Base-by-base conservation (phyloP, 768 basidiomycete genomes). In the Rhodotorula toruloides region DNA sequence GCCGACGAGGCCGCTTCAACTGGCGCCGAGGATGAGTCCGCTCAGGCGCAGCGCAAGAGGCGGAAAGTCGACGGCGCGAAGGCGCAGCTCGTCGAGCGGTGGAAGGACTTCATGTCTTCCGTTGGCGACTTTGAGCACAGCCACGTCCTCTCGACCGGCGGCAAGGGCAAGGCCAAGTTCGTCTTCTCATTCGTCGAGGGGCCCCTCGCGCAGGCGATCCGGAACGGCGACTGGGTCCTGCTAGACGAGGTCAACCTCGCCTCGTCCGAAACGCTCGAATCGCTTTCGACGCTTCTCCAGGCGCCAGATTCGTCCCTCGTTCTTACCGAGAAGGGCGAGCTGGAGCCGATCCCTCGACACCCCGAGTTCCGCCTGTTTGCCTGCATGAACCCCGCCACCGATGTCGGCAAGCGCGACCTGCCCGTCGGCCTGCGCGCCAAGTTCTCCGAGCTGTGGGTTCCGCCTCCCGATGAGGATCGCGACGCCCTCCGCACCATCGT, bases 311-410 rank as follows among this genome's bases (percentile, higher is more conserved):
- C 90, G 0, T 98, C 94, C 1, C 87, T 99, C 71, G 90, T 91
- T 0, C 80, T 99, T 62, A 91, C 91, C 0, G 96, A 98, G 75
- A 86, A 92, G 76, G 94, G 93, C 1, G 87, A 90, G 16, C 78
- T 97, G 59, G 90, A 92, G 72, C 88, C 89, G 3, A 83, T 98
- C 36, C 86, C 87, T 54, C 87, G 96, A 0, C 96, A 99, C 76
- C 86, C 91, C 25, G 87, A 94, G 73, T 99, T 99, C 80, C 88
- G 94, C 27, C 82, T 98, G 9, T 98, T 98, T 74, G 92, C 92
- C 8, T 99, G 96, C 77, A 99, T 99, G 96, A 99, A 99, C 75
- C 96, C 96, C 9, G 96, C 96, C 0, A 99, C 93, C 7, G 96
- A 99, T 73, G 89, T 97, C 21, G 96, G 96, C 40, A 99, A 98